Percentiles rank a stretch among this genome's conserved stretches.
phyloP scores from a whole-genome alignment of 768 basidiomycete genomes.

The Podaxis mareebaensis region DNA sequence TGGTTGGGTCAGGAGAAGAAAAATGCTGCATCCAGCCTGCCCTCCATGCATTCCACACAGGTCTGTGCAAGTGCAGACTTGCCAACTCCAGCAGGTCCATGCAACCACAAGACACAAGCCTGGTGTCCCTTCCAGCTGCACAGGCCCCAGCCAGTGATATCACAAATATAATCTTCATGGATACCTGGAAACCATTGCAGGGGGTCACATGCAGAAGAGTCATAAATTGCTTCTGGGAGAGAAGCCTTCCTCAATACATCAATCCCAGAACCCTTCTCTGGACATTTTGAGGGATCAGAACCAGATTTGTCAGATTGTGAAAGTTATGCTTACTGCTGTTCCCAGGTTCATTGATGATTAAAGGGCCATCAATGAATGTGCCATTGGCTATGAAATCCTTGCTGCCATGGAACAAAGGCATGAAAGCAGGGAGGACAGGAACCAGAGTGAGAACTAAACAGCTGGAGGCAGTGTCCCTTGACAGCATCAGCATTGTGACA shows the following conservation, averaged over 20 bases:
- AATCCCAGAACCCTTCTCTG: neutral
- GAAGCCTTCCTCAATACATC: neutral
- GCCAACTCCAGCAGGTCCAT: neutral
- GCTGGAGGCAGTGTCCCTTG: too few relatives aligned
- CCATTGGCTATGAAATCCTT: too few relatives aligned
- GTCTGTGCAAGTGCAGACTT: neutral
- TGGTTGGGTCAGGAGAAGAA: neutral
- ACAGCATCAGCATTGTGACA: too few relatives aligned
- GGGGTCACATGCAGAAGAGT: neutral
- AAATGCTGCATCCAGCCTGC: neutral
- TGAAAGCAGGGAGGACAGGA: too few relatives aligned
- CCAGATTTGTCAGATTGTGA: too few relatives aligned
- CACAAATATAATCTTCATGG: neutral
- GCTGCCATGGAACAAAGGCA: too few relatives aligned
- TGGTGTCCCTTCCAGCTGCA: neutral
- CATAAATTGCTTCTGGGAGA: neutral
- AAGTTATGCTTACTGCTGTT: too few relatives aligned
- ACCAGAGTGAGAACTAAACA: too few relatives aligned
- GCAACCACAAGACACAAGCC: neutral
- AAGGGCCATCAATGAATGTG: too few relatives aligned
- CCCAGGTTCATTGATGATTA: too few relatives aligned
- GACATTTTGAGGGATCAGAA: too few relatives aligned
- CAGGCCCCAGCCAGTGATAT: neutral
- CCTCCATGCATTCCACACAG: neutral
- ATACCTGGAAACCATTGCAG: neutral